Conservation (phyloP, 1,139 yeast genomes). For the Taphrina pruni region DNA sequence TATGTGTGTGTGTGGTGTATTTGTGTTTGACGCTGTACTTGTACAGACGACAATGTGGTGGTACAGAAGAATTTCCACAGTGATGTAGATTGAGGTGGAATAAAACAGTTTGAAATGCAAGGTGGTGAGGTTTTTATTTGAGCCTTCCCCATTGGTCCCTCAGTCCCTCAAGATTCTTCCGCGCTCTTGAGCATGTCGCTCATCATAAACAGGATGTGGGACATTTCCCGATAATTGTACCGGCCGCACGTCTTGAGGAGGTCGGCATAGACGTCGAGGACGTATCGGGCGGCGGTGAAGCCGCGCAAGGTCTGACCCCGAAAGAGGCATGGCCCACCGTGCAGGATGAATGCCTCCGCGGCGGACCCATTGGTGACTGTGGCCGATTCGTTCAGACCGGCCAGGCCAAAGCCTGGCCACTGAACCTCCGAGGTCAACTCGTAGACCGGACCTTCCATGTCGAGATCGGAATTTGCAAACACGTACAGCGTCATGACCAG, state of each 20-base stretch:
- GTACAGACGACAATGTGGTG: no score
- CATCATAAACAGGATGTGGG: constrained; percentile 23
- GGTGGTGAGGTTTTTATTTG: neutral
- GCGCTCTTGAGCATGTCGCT: constrained; percentile 11
- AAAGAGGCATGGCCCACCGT: constrained; percentile 26
- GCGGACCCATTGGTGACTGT: constrained; percentile 14
- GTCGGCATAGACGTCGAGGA: constrained; percentile 28
- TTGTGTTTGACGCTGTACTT: no score
- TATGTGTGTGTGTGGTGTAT: no score
- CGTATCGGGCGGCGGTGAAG: constrained; percentile 29
- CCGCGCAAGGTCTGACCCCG: constrained; percentile 18
- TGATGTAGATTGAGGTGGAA: no score
- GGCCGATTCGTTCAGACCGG: constrained; percentile 27
- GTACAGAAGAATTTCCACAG: no score
- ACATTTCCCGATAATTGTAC: constrained; percentile 30
- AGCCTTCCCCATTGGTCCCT: no score
- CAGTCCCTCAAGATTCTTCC: neutral
- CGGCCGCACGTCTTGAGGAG: constrained; percentile 34
- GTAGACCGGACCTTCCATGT: neutral
- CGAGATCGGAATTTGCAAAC: constrained; percentile 14
- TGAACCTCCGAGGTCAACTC: constrained; percentile 26
- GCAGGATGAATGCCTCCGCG: constrained; percentile 23
- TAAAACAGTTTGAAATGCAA: no score
- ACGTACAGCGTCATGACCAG: constrained; percentile 39
- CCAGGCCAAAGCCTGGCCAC: constrained; percentile 33